Evolutionary conservation across 1,284 basidiomycete genomes (phyloP).

Genomic region (Cryptococcus sp.): DNA sequence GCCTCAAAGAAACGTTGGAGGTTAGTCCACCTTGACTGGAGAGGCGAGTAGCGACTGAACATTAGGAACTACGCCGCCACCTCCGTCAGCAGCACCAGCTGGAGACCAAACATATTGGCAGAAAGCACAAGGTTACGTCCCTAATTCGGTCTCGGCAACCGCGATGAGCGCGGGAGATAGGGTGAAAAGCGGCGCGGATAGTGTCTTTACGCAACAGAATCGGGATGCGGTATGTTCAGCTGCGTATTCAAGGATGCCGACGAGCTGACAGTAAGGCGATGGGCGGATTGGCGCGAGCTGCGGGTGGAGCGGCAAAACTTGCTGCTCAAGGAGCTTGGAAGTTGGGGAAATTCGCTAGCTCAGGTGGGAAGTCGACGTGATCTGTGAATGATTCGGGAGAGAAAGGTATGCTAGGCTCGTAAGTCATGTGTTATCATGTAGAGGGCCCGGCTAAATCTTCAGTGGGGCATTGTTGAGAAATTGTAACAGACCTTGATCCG

Average conservation of each 20-base stretch:
- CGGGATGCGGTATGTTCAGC: constrained; percentile 3
- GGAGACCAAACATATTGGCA: background rate
- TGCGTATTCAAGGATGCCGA: background rate
- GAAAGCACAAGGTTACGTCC: background rate
- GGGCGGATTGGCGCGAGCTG: constrained; percentile 10
- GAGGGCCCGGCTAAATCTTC: no score
- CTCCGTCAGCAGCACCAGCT: background rate
- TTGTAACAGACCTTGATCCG: no score
- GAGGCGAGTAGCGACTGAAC: background rate
- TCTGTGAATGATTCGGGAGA: background rate
- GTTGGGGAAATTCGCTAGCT: constrained; percentile 15
- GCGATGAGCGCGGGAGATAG: background rate
- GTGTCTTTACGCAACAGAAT: constrained; percentile 2
- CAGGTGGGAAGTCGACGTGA: background rate
- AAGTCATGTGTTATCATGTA: no score
- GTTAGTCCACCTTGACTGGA: background rate
- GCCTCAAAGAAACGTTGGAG: background rate
- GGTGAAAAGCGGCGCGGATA: background rate
- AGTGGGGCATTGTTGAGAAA: no score
- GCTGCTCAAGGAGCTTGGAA: constrained; percentile 21
- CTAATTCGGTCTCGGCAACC: background rate
- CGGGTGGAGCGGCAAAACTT: constrained; percentile 15
- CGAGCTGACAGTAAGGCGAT: constrained; percentile 8
- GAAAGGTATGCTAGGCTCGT: no score
- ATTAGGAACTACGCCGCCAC: background rate